phyloP scores from a whole-genome alignment of 2,329 filamentous ascomycete species.

The Aureobasidium melanogenum region DNA sequence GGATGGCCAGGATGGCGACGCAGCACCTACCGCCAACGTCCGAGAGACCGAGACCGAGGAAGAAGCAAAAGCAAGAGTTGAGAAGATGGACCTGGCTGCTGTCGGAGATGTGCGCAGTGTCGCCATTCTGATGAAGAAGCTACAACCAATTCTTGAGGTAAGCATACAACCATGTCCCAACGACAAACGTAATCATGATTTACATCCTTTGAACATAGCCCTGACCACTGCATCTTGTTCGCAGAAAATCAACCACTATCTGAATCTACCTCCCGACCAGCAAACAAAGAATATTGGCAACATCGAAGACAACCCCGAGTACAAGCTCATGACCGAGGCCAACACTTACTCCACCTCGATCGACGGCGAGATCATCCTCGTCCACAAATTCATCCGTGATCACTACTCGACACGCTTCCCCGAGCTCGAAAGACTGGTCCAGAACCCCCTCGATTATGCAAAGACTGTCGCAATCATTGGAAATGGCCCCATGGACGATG shows the following conservation, averaged over 20 bases:
- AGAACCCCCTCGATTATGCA: constrained; percentile 87
- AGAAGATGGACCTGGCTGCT: constrained; percentile 68
- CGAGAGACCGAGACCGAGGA: constrained; percentile 55
- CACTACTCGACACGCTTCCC: constrained; percentile 93
- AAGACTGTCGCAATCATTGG: constrained; percentile 89
- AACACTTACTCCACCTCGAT: constrained; percentile 88
- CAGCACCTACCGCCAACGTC: constrained; percentile 44
- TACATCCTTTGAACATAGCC: constrained; percentile 58
- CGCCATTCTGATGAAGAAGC: constrained; percentile 68
- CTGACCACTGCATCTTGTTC: constrained; percentile 52
- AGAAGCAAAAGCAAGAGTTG: constrained; percentile 66
- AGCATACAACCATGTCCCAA: constrained; percentile 33
- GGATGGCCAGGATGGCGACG: constrained; percentile 41
- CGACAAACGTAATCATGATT: constrained; percentile 37
- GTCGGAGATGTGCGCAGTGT: constrained; percentile 74
- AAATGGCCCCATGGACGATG: constrained; percentile 83
- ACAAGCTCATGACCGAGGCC: constrained; percentile 77
- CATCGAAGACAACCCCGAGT: constrained; percentile 86
- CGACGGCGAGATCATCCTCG: constrained; percentile 81
- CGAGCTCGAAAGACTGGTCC: constrained; percentile 81
- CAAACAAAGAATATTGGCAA: constrained; percentile 63
- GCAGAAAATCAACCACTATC: constrained; percentile 74
- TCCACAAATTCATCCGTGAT: constrained; percentile 94
- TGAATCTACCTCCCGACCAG: constrained; percentile 57
- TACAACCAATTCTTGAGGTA: constrained; percentile 76